phyloP scores from a whole-genome alignment of 345 rosid species.

The Citrus glauca region DNA sequence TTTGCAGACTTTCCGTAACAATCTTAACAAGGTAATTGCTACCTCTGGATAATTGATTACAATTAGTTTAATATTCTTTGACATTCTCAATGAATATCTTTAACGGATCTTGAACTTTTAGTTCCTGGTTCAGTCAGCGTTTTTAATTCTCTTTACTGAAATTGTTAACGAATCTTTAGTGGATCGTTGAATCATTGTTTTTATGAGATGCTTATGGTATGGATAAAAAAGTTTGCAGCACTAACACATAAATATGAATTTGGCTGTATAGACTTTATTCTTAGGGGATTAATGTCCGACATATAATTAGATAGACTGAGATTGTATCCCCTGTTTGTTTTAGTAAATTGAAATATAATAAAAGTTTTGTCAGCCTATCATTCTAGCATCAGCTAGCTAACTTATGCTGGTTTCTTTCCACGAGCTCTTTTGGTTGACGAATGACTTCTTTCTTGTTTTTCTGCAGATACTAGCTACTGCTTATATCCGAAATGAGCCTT shows the following conservation, averaged over 20 bases:
- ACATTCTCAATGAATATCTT: background rate
- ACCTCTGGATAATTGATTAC: background rate
- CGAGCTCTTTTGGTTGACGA: background rate
- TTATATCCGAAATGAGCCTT: conserved; percentile 75
- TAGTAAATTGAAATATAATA: background rate
- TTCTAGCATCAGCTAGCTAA: background rate
- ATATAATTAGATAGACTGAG: background rate
- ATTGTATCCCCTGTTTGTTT: background rate
- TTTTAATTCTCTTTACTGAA: background rate
- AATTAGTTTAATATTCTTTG: background rate
- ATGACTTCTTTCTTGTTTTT: conserved; percentile 10
- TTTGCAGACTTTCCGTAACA: conserved; percentile 83
- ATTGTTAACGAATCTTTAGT: background rate
- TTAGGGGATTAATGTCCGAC: background rate
- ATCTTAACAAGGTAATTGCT: conserved; percentile 81
- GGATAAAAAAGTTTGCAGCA: background rate
- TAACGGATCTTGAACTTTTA: background rate
- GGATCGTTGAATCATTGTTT: background rate
- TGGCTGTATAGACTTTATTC: background rate
- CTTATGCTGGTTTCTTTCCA: background rate
- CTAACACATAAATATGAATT: background rate
- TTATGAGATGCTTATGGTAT: background rate
- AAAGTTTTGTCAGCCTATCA: background rate
- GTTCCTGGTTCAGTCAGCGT: background rate
- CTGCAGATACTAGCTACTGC: conserved; percentile 83